Percentiles rank a stretch among this genome's conserved stretches.
Evolutionary conservation across 2,329 filamentous ascomycete genomes (phyloP).

Genomic region (Mycosphaerelloides madeirae): DNA sequence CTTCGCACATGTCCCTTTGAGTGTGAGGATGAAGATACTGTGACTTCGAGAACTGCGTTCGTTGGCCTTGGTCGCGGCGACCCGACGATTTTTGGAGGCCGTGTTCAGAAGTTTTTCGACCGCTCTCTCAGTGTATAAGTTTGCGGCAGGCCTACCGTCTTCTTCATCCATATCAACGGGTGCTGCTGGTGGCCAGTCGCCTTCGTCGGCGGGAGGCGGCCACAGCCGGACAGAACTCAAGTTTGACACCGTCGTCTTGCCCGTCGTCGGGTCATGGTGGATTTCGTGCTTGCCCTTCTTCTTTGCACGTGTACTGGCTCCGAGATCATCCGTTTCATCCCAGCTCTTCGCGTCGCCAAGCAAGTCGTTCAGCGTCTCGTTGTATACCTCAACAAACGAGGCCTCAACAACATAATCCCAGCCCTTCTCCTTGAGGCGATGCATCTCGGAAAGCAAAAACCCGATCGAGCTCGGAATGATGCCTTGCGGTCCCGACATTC

Average conservation of each 20-base stretch:
- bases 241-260: slow-evolving; percentile 77
- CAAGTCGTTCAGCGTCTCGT: slow-evolving; percentile 91
- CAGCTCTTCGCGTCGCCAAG: slow-evolving; percentile 67
- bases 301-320: slow-evolving; percentile 25
- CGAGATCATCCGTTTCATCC: slow-evolving; percentile 38
- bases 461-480: slow-evolving; percentile 93
- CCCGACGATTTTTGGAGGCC: slow-evolving; percentile 80
- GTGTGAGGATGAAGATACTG: slow-evolving; percentile 84
- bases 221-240: slow-evolving; percentile 73
- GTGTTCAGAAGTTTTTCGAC: slow-evolving; percentile 52
- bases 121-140: slow-evolving; percentile 27
- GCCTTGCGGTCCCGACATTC: slow-evolving; percentile 85
- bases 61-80: slow-evolving; percentile 96
- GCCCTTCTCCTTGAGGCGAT: slow-evolving; percentile 77
- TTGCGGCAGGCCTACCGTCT: slow-evolving; percentile 4
- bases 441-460: slow-evolving; percentile 88
- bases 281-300: slow-evolving; percentile 80
- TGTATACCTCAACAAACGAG: slow-evolving; percentile 96
- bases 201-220: slow-evolving; percentile 67
- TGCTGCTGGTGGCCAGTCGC: slow-evolving; percentile 25
- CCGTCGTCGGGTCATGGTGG: slow-evolving; percentile 74
- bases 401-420: slow-evolving; percentile 95
- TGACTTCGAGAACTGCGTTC: slow-evolving; percentile 91
- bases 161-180: slow-evolving; percentile 6
- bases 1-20: slow-evolving; percentile 61